Base-by-base conservation (phyloP, 208 protist genomes). In the Wallacemonas sp. region DNA sequence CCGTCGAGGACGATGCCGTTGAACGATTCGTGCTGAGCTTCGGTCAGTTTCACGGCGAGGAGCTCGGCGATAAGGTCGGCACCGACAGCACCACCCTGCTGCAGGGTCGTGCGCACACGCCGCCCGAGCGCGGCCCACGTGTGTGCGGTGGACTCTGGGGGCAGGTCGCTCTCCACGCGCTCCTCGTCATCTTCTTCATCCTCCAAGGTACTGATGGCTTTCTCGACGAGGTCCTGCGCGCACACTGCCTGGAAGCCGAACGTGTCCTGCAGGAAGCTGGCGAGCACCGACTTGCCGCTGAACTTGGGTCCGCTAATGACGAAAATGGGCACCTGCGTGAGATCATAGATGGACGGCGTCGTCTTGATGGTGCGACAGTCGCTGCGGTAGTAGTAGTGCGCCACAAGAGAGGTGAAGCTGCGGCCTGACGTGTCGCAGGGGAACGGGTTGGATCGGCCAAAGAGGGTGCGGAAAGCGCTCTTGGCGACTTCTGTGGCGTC, bases 221-320 rank as follows among this genome's bases (percentile, higher is more conserved):
- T 69, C 58, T 65, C 34, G 38, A 88, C 80, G 4, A 96, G 73
- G 12, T 75, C 74, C 26, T 67, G 61, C 61, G 92, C 81, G 1
- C 80, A 83, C 39, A 92, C 57, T 61, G 78, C 77, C 43, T 68
- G 41, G 5, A 96, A 69, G n/a, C 70, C 57, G 44, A 91, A 78
- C 23, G 72, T 36, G 0, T 55, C 43, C 19, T 71, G 76, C 6
- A 93, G 66, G 8, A 76, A 61, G 9, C 65, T 56, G 14, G 84
- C 72, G 12, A 94, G 74, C 38, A 92, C 27, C 11, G 84, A 85
- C 65, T 96, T 96, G 9, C 91, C 91, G 56, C 80, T 84, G 57
- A 81, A 82, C 64, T 89, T 93, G 39, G 88, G 75, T 3, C 91
- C 91, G 39, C 81, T 70, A 2, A 96, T 44, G n/a, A 77, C 62